Percentiles rank a stretch among this genome's conserved stretches.
phyloP scores from a whole-genome alignment of 164 flowering plant genomes.

The Chloranthus sessilifolius region DNA sequence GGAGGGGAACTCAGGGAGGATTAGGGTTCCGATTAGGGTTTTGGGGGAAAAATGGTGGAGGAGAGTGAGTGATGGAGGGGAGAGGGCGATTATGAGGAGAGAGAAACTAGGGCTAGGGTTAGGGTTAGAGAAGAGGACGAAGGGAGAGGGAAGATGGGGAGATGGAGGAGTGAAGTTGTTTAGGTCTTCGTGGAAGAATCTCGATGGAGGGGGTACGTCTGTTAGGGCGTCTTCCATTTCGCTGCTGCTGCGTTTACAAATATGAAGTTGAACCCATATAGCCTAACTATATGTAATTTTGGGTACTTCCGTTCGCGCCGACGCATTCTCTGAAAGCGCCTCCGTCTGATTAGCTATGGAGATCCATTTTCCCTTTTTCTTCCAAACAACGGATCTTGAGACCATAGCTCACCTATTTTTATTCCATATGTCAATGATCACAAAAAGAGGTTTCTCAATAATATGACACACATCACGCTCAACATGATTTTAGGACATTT shows the following conservation, averaged over 20 bases:
- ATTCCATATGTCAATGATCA: too few species aligned
- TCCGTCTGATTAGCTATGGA: too few species aligned
- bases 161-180: constrained; percentile 16
- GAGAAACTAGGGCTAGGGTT: neutral
- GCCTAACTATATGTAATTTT: neutral
- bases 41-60: constrained; percentile 8
- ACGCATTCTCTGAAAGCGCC: neutral
- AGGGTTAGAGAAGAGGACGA: constrained; percentile 10
- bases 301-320: too few species aligned
- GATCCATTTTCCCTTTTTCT: too few species aligned
- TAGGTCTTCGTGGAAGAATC: constrained; percentile 18
- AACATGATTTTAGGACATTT: too few species aligned
- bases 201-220: constrained; percentile 14
- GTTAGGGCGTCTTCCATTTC: constrained; percentile 16
- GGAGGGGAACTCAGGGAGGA: constrained; percentile 13
- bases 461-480: too few species aligned
- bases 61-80: constrained; percentile 12
- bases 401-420: too few species aligned
- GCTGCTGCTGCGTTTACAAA: too few species aligned
- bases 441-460: too few species aligned
- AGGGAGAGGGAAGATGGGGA: constrained; percentile 11
- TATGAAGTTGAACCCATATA: too few species aligned
- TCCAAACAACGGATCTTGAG: too few species aligned
- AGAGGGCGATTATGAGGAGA: constrained; percentile 14
- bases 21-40: constrained; percentile 17